Base-by-base conservation (phyloP, 345 rosid species). In the Ailanthus altissimus region DNA sequence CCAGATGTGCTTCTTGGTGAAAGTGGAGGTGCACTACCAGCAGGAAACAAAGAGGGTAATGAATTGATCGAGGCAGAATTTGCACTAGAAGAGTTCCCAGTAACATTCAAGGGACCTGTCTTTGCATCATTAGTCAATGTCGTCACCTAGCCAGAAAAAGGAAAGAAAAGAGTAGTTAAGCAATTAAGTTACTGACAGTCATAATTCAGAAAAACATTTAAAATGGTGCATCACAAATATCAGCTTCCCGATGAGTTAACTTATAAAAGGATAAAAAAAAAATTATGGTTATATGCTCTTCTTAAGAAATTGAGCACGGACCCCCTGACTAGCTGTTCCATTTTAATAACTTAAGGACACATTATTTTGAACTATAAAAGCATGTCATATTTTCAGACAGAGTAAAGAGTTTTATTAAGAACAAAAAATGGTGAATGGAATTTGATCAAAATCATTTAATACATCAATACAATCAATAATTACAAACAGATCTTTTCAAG, bases 21-120 rank as follows among this genome's bases (percentile, higher is more conserved):
- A 75, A 96, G 97, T 8, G 99, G 98, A 77, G 99, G 99, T 32
- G 97, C 90, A 79, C 97, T 92, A 69, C 97, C 99, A 65, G 91
- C 90, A 70, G 95, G 97, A 86, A 96, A 96, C 91, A 96, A 88
- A 56, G 99, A 96, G 18, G 99, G 99, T 78, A 96, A 74, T 36
- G 96, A 76, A 84, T 84, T 90, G 84, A 85, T 84, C 2, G 90
- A 42, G 54, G 87, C 80, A 81, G 89, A 67, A 82, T 75, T 86
- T 73, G 93, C 77, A 85, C 84, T 77, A 74, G 93, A 89, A 45
- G 90, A 85, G 79, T 81, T 93, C 28, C 91, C 93, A 68, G 88
- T 73, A 38, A 85, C 90, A 83, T 88, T 93, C 84, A 96, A 83
- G 75, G 98, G 92, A 80, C 97, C 97, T 12, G 94, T 81, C 79